phyloP scores from a whole-genome alignment of 352 stramenopile species.

The Phytophthora multivora region DNA sequence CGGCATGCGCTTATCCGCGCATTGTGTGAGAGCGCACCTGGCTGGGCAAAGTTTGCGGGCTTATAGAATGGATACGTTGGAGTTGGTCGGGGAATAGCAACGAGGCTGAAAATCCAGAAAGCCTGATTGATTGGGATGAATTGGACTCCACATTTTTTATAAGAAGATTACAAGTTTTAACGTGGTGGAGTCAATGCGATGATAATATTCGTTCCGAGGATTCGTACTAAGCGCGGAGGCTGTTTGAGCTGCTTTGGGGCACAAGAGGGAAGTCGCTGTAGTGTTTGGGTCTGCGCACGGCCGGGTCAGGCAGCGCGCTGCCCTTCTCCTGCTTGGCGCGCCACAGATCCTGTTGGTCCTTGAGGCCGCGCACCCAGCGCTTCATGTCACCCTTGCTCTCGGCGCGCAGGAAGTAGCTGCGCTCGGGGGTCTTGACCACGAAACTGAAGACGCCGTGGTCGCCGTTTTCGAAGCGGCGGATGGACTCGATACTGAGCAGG shows the following conservation, averaged over 20 bases:
- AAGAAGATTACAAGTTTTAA: constrained; percentile 32
- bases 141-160: constrained; percentile 29
- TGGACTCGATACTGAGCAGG: constrained; percentile 74
- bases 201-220: background rate
- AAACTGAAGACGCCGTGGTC: constrained; percentile 85
- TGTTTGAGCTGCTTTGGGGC: constrained; percentile 45
- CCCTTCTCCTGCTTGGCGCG: constrained; percentile 53
- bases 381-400: constrained; percentile 90
- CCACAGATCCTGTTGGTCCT: constrained; percentile 85
- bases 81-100: background rate
- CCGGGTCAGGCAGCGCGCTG: constrained; percentile 31
- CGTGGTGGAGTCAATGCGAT: constrained; percentile 14
- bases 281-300: constrained; percentile 66
- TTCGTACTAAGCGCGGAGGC: constrained; percentile 38
- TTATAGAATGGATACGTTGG: constrained; percentile 41
- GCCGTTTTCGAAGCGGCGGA: constrained; percentile 82
- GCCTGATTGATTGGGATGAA: constrained; percentile 13
- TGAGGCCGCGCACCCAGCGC: constrained; percentile 81
- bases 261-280: constrained; percentile 70
- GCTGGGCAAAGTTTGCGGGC: constrained; percentile 84
- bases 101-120: background rate
- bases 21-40: constrained; percentile 83
- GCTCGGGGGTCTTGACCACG: constrained; percentile 74
- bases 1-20: constrained; percentile 81
- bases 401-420: constrained; percentile 81